Conservation (phyloP, 768 basidiomycete genomes). For the Rhizopogon salebrosus region DNA sequence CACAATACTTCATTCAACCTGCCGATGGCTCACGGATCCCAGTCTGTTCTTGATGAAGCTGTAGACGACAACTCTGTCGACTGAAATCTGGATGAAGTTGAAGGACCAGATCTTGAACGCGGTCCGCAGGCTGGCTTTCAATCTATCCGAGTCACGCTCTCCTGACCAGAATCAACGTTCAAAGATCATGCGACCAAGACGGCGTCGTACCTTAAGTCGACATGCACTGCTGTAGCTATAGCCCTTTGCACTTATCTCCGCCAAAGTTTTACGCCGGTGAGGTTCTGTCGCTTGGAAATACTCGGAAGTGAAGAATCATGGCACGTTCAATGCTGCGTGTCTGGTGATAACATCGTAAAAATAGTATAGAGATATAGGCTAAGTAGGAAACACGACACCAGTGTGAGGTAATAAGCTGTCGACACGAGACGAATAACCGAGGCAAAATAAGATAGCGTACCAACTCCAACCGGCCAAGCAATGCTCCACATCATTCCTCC, state of each 20-base stretch:
- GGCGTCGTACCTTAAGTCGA: too few relatives aligned
- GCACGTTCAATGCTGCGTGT: neutral
- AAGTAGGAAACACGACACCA: neutral
- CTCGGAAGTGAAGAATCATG: neutral
- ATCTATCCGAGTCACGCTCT: too few relatives aligned
- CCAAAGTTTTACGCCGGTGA: neutral
- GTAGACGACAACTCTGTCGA: too few relatives aligned
- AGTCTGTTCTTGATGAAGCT: too few relatives aligned
- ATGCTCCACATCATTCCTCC: neutral
- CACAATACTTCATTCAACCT: too few relatives aligned
- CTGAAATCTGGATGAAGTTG: too few relatives aligned
- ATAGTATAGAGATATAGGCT: neutral
- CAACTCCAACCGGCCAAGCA: neutral
- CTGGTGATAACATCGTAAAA: neutral
- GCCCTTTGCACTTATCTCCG: neutral
- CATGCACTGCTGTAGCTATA: neutral
- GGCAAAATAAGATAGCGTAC: neutral
- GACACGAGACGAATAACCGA: neutral
- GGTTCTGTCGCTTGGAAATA: neutral
- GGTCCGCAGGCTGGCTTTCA: too few relatives aligned
- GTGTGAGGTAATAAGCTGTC: neutral
- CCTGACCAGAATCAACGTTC: too few relatives aligned
- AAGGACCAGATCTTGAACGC: too few relatives aligned
- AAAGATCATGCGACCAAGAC: too few relatives aligned
- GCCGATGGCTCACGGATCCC: too few relatives aligned